Percentiles rank a stretch among this genome's conserved stretches.
phyloP scores from a whole-genome alignment of 495 filamentous ascomycete genomes.

The Evansstolkia leycettana region DNA sequence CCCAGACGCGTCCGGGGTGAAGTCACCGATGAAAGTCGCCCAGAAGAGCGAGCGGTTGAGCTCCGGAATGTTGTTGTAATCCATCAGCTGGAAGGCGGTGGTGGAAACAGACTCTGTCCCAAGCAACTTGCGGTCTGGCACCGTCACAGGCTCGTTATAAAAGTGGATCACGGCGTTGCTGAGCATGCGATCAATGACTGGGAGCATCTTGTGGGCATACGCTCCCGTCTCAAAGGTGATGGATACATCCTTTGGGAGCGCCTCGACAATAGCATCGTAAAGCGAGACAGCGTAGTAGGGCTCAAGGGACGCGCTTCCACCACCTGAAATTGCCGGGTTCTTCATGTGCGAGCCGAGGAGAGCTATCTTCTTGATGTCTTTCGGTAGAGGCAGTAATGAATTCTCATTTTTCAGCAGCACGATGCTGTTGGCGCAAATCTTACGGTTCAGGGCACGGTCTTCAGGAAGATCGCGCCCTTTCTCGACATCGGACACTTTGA shows the following conservation, averaged over 20 bases:
- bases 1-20: conserved; percentile 43
- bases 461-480: conserved; percentile 46
- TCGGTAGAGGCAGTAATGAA: conserved; percentile 44
- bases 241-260: conserved; percentile 35
- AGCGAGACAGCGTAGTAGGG: conserved; percentile 61
- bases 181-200: conserved; percentile 34
- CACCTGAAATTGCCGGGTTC: conserved; percentile 56
- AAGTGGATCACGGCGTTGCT: conserved; percentile 39
- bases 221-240: conserved; percentile 43
- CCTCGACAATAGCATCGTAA: conserved; percentile 47
- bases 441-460: conserved; percentile 46
- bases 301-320: conserved; percentile 64
- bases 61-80: conserved; percentile 38
- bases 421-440: conserved; percentile 49
- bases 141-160: conserved; percentile 40
- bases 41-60: conserved; percentile 36
- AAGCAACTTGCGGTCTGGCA: conserved; percentile 27
- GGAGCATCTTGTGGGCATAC: conserved; percentile 44
- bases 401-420: conserved; percentile 68
- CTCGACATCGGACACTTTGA: conserved; percentile 38
- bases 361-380: conserved; percentile 44
- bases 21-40: conserved; percentile 37
- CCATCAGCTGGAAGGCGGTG: conserved; percentile 44
- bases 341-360: conserved; percentile 71
- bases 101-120: too few species aligned